Percentiles rank a stretch among this genome's conserved stretches.
Conservation (phyloP, 805 yeast genomes). For the Yarrowia sp. region DNA sequence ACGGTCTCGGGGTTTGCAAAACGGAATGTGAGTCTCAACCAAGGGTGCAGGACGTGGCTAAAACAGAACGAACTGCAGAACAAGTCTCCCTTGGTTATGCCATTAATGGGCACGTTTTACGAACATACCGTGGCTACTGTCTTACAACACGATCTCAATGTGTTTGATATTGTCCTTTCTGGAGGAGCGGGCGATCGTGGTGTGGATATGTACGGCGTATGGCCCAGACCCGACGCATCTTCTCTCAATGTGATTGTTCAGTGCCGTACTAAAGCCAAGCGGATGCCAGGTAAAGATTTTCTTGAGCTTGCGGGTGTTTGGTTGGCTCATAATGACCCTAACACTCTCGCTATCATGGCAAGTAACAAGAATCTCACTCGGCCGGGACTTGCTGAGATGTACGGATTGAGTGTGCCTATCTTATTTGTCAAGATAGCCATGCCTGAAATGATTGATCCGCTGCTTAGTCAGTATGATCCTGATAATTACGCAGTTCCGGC, state of each 20-base stretch:
- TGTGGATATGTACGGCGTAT: constrained; percentile 25
- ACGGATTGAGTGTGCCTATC: constrained; percentile 11
- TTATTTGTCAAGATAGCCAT: constrained; percentile 24
- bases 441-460: constrained; percentile 24
- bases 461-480: constrained; percentile 22
- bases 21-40: not conserved
- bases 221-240: constrained; percentile 10
- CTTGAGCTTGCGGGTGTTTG: constrained; percentile 27
- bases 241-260: constrained; percentile 31
- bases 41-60: constrained; percentile 11
- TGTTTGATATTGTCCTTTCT: constrained; percentile 10
- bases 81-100: constrained; percentile 28
- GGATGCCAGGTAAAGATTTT: constrained; percentile 34
- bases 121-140: constrained; percentile 34
- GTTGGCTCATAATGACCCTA: constrained; percentile 30
- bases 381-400: constrained; percentile 29
- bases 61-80: constrained; percentile 8
- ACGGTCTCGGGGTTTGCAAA: not conserved
- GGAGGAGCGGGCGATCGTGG: constrained; percentile 37
- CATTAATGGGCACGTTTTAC: constrained; percentile 23
- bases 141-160: constrained; percentile 21
- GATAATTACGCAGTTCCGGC: constrained; percentile 25
- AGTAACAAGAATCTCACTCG: constrained; percentile 25
- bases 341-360: constrained; percentile 16
- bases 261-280: constrained; percentile 20